Evolutionary conservation across 257 asterid species (phyloP), one percentile per base, ranked within the genome.

Genomic region (Pogostemon cablin): DNA sequence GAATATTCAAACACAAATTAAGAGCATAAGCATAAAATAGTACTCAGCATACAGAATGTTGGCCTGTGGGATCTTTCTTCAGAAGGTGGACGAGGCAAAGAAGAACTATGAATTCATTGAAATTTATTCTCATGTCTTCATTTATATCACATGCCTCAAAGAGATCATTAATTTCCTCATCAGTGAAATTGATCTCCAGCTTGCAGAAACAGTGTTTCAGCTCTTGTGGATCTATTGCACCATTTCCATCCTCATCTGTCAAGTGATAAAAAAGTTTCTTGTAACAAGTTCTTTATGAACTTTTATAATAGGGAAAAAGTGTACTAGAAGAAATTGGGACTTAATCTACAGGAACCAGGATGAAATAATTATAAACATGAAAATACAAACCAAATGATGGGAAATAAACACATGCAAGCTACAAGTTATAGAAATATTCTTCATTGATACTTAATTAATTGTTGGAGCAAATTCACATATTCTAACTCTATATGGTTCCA

Each of bases 31-130:
- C 9, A 3, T 17, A 11, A 9, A n/a, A 2, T 3, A 43, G 73
- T 59, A 56, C 0, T 42, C 1, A 2, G 83, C 78, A 80, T 80
- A 80, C 84, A 64, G 68, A 50, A 1, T 68, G 42, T 8, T 64
- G 47, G 43, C 75, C 78, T 34, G 73, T 53, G 50, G 90, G 83
- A 76, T 81, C 92, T 67, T 90, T 89, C 88, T 87, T 82, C 69
- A 93, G 85, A 76, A 93, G 95, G 86, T 90, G 86, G 68, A 90
- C 95, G 9, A 93, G 95, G 79, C 97, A 93, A 34, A 93, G 95
- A 75, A 93, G 95, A 71, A 93, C 98, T 10, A 93, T 83, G 80
- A 93, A 93, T 68, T 93, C 98, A 4, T 85, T 88, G 87, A 93
- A 93, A 39, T 76, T 83, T 65, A 93, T 87, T 53, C 81, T 84